Evolutionary conservation across 768 basidiomycete species (phyloP), one percentile per base, ranked within the genome.

Genomic region (Panaeolus papilionaceus): DNA sequence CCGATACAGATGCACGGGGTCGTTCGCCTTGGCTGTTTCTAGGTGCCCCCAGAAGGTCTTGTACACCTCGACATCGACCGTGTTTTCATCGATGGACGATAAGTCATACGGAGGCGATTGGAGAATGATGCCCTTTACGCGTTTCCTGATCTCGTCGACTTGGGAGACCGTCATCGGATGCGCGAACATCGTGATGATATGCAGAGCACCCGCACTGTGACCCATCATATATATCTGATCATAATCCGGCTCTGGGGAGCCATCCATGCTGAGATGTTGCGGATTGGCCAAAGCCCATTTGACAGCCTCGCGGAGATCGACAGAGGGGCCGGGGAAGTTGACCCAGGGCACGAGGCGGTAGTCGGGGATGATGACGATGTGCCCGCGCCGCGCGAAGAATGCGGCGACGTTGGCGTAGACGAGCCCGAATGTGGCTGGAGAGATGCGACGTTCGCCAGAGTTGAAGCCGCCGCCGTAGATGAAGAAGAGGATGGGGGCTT

Each of bases 391-490:
- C 0, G 90, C 87, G 75, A 87, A 92, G 79, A 85, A 92, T 3
- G 88, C 78, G 0, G 86, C 90, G 8, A 91, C 70, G 67, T 83
- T 84, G n/a, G 81, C 79, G 72, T 90, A 91, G 10, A 75, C 79
- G 61, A 90, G 81, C 51, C 85, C 83, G 51, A 79, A 79, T 0
- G 88, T 83, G 9, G 82, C 76, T 1, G 83, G 78, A 12, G 76
- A 73, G 47, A 85, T 72, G 8, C 77, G 81, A n/a, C 87, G 84
- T 0, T 80, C 78, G 1, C 90, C 90, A 0, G 75, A 73, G 68
- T 78, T 77, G 72, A 89, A 90, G 2, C 90, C 89, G 1, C 91
- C 91, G 0, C 91, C 91, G 68, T 92, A 92, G 47, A 87, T 68
- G 76, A 85, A 91, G 75, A 92, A 85, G 28, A 92, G 76, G 23